Evolutionary conservation across 495 filamentous ascomycete genomes (phyloP).

Genomic region (Daldinia concentrica): DNA sequence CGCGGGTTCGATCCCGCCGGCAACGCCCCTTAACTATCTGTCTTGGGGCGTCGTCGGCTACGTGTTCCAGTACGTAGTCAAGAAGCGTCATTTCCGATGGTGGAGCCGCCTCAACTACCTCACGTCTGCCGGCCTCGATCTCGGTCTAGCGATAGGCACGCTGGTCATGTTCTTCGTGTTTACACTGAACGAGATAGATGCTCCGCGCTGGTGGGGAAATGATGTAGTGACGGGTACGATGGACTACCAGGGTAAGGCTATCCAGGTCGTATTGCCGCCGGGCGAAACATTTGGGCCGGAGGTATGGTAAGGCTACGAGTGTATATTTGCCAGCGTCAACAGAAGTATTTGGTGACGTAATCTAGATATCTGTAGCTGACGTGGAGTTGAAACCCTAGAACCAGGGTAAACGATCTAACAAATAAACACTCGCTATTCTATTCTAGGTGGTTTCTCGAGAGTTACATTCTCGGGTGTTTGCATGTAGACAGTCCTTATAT

Average conservation of each 20-base stretch:
- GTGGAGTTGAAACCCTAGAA: no score
- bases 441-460: no score
- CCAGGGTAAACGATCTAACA: no score
- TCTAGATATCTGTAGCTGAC: no score
- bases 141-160: slow-evolving; percentile 69
- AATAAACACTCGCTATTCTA: no score
- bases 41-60: slow-evolving; percentile 73
- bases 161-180: slow-evolving; percentile 71
- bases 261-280: slow-evolving; percentile 55
- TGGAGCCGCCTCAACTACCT: slow-evolving; percentile 74
- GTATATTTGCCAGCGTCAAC: no score
- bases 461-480: no score
- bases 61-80: slow-evolving; percentile 70
- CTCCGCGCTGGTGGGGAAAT: slow-evolving; percentile 67
- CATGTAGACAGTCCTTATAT: no score
- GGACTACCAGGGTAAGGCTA: slow-evolving; percentile 62
- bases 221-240: slow-evolving; percentile 58
- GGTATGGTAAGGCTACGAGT: slow-evolving; percentile 47
- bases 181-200: slow-evolving; percentile 56
- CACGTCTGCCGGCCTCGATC: slow-evolving; percentile 67
- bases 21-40: slow-evolving; percentile 73
- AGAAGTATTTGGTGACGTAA: no score
- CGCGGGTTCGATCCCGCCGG: slow-evolving; percentile 69
- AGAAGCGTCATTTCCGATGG: slow-evolving; percentile 67
- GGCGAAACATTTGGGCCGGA: slow-evolving; percentile 70